A percentile compares a stretch with the other conserved stretches of the same genome.
Conservation (phyloP, 2,329 filamentous ascomycete species). For the Tolypocladium cylindrosporum region DNA sequence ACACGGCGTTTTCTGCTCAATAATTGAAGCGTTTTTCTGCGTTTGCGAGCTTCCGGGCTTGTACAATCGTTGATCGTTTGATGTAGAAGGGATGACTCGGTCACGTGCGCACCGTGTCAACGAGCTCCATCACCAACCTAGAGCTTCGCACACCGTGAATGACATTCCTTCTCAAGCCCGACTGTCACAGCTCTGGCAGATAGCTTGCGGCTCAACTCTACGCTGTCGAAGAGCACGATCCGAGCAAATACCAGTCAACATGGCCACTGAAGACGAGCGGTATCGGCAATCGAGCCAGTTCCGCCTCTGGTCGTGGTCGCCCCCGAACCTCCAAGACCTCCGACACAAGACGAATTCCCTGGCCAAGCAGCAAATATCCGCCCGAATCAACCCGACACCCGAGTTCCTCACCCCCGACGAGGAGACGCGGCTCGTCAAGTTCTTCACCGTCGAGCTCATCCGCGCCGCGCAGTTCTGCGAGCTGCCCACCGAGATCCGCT, state of each 20-base stretch:
- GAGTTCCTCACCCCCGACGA: constrained; percentile 77
- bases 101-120: not conserved
- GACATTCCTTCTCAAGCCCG: not conserved
- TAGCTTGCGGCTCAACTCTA: not conserved
- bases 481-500: constrained; percentile 38
- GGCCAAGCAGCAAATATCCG: constrained; percentile 53
- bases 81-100: not conserved
- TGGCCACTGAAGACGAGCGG: constrained; percentile 79
- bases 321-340: constrained; percentile 57
- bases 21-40: too few species aligned
- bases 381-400: constrained; percentile 47
- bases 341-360: constrained; percentile 71
- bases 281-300: constrained; percentile 89
- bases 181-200: not conserved
- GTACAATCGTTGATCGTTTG: not conserved
- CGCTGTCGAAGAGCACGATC: not conserved
- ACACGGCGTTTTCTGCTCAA: not conserved
- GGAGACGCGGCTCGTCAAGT: constrained; percentile 70
- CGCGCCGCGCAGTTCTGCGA: constrained; percentile 45
- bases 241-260: constrained; percentile 19
- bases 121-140: not conserved
- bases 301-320: constrained; percentile 85
- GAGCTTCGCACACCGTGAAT: not conserved
- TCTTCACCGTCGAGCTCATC: constrained; percentile 56
- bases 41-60: not conserved